Conservation (phyloP, 2,329 filamentous ascomycete genomes). For the Parastagonospora avenae region DNA sequence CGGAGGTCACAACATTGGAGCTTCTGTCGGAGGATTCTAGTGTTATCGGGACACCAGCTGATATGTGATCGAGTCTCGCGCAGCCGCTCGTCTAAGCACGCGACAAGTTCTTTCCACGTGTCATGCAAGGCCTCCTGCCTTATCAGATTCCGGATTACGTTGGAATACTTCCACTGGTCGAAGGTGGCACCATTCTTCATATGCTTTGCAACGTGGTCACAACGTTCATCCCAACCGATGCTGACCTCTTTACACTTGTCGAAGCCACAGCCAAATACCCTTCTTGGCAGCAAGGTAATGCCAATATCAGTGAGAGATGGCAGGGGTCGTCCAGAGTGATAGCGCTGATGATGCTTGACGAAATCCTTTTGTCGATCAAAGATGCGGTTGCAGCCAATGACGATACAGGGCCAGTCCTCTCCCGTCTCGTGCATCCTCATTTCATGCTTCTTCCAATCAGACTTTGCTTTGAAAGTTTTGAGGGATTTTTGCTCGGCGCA, state of each 20-base stretch:
- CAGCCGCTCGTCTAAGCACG: conserved; percentile 38
- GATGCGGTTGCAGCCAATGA: conserved; percentile 41
- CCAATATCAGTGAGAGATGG: conserved; percentile 44
- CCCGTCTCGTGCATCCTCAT: conserved; percentile 48
- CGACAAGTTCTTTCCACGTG: conserved; percentile 45
- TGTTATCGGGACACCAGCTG: conserved; percentile 45
- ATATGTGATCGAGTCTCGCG: conserved; percentile 44
- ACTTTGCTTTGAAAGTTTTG: conserved; percentile 47
- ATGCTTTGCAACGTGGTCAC: conserved; percentile 46
- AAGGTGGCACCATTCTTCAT: conserved; percentile 45
- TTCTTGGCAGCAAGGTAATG: conserved; percentile 38
- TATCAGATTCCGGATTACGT: conserved; percentile 45
- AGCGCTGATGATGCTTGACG: conserved; percentile 44
- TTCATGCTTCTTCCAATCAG: conserved; percentile 49
- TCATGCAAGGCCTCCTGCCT: conserved; percentile 45
- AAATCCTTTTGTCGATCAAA: conserved; percentile 47
- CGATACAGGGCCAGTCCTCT: conserved; percentile 45
- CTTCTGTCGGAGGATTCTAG: conserved; percentile 43
- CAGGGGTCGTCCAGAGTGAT: conserved; percentile 42
- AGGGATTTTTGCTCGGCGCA: conserved; percentile 42
- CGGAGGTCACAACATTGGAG: conserved; percentile 45
- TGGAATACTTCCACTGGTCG: conserved; percentile 47
- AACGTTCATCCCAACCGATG: conserved; percentile 47
- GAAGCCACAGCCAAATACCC: conserved; percentile 47
- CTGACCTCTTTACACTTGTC: conserved; percentile 47